These are phyloP conservation scores for Omphalotus olearius DNA, from an alignment of 1,284 basidiomycete species.

Conservation along the genomic window DNA sequence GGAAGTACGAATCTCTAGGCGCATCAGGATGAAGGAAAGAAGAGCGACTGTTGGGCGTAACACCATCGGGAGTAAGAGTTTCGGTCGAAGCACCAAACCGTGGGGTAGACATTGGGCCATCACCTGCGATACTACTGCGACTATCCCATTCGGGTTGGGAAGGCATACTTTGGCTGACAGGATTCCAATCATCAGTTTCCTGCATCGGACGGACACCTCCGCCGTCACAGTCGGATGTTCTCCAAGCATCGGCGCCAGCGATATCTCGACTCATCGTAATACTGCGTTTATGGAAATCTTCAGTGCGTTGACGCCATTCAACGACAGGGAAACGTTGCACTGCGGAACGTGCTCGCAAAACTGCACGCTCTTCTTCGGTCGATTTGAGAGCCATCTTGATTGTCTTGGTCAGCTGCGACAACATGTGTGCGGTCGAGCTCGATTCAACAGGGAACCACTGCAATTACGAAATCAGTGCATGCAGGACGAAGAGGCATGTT, in stretches of 20 bases:
- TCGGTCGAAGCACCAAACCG: constrained; percentile 30
- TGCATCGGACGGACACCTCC: constrained; percentile 39
- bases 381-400: constrained; percentile 92
- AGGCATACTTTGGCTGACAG: constrained; percentile 43
- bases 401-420: constrained; percentile 91
- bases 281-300: constrained; percentile 88
- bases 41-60: constrained; percentile 25
- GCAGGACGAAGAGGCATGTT: background rate
- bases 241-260: constrained; percentile 74
- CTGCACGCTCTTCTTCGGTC: constrained; percentile 83
- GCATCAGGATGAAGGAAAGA: constrained; percentile 28
- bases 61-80: constrained; percentile 39
- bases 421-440: constrained; percentile 85
- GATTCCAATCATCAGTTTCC: constrained; percentile 46
- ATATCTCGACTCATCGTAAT: constrained; percentile 67
- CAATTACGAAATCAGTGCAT: constrained; percentile 14
- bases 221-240: constrained; percentile 65
- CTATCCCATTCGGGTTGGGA: constrained; percentile 53
- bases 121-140: constrained; percentile 26
- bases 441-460: constrained; percentile 96
- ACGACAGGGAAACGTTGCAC: constrained; percentile 95
- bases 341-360: constrained; percentile 87
- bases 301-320: constrained; percentile 92
- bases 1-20: background rate
- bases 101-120: constrained; percentile 24